These are phyloP conservation scores for Scleromitrula shiraiana DNA, from an alignment of 2,329 filamentous ascomycete genomes.

Conservation along the genomic window DNA sequence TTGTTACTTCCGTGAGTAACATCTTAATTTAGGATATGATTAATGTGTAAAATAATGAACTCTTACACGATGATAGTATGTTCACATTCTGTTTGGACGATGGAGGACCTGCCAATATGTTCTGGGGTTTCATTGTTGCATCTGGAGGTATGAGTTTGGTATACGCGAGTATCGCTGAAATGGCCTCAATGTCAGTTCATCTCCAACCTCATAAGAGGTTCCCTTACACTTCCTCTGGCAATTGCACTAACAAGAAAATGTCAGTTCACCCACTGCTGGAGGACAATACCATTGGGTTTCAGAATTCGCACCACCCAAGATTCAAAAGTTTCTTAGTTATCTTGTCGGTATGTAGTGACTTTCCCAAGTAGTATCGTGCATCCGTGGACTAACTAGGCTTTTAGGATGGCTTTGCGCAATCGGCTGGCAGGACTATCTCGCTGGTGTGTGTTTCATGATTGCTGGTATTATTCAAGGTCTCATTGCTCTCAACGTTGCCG, in stretches of 20 bases:
- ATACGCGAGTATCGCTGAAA: constrained; percentile 21
- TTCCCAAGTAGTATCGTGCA: too few species aligned
- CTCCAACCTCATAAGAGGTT: not conserved
- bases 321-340: constrained; percentile 47
- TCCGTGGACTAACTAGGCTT: too few species aligned
- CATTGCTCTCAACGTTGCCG: constrained; percentile 27
- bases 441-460: constrained; percentile 33
- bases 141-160: constrained; percentile 23
- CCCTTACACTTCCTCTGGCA: not conserved
- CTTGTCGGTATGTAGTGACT: constrained; percentile 32
- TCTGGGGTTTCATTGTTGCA: constrained; percentile 30
- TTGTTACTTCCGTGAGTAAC: constrained; percentile 29
- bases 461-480: constrained; percentile 40
- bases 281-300: constrained; percentile 52
- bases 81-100: constrained; percentile 12
- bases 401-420: constrained; percentile 38
- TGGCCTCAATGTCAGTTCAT: constrained; percentile 21
- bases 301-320: constrained; percentile 39
- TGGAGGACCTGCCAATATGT: constrained; percentile 26
- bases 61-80: constrained; percentile 2
- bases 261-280: constrained; percentile 43
- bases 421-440: constrained; percentile 38
- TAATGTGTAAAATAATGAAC: not conserved
- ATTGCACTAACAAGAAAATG: not conserved
- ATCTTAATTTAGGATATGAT: not conserved